phyloP scores from a whole-genome alignment of 1,284 basidiomycete genomes.

The Hypsizygus ulmarius region DNA sequence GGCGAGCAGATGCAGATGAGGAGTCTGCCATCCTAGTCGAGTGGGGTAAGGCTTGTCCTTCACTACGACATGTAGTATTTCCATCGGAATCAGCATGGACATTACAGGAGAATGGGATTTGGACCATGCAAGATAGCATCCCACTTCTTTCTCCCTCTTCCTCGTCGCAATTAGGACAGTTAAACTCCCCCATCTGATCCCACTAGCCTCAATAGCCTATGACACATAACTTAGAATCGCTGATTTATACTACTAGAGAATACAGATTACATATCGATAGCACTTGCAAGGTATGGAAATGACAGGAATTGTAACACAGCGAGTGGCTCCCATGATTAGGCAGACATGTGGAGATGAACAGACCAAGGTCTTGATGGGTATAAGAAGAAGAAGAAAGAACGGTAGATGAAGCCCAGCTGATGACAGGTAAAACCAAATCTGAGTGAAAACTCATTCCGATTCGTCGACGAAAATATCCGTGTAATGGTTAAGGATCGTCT shows the following conservation, averaged over 20 bases:
- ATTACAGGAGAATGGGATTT: constrained; percentile 25
- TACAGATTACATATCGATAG: constrained; percentile 19
- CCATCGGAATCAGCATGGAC: constrained; percentile 51
- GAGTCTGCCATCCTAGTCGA: constrained; percentile 51
- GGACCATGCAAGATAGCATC: constrained; percentile 21
- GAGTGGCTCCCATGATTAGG: not conserved
- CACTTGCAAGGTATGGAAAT: constrained; percentile 15
- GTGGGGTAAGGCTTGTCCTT: constrained; percentile 54
- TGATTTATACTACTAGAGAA: constrained; percentile 12
- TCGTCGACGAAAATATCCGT: constrained; percentile 71
- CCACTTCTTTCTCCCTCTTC: constrained; percentile 4
- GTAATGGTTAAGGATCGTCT: constrained; percentile 85
- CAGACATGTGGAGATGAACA: not conserved
- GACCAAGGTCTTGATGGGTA: constrained; percentile 4
- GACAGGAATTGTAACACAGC: constrained; percentile 11
- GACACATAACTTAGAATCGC: constrained; percentile 8
- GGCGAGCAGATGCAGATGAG: constrained; percentile 44
- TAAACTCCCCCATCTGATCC: not conserved
- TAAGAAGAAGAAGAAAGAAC: not conserved
- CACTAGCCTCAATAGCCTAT: not conserved
- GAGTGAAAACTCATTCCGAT: constrained; percentile 29
- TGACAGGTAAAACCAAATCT: not conserved
- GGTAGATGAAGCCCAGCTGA: constrained; percentile 3
- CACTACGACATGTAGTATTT: constrained; percentile 52
- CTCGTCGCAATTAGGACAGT: constrained; percentile 7